Base-by-base conservation (phyloP, 2,329 filamentous ascomycete species). In the Huntiella savannae region DNA sequence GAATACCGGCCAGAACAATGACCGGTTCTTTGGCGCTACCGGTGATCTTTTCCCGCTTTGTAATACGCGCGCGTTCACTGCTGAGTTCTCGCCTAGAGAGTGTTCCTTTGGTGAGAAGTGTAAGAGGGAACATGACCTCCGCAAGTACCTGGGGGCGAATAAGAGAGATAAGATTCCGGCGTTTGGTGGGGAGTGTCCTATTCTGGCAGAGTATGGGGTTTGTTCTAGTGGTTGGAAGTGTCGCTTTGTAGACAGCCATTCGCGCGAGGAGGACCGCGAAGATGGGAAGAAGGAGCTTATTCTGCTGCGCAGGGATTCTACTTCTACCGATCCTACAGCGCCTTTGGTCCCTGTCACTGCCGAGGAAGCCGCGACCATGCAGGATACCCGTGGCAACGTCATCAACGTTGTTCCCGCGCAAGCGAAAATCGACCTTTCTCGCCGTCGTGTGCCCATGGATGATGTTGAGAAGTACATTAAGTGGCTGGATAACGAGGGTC, bases 141-240 rank as follows among this genome's bases (percentile, higher is more conserved):
- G 91, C 52, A 79, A 77, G 58, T 98, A 98, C 58, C 65, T 98
- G 42, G 73, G 72, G 32, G 76, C 91, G 48, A 41, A 43, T 40
- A 82, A 86, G 51, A 87, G 88, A 53, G 76, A 84, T 39, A 75
- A 75, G 50, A 84, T 96, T 56, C 70, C 71, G 4, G 84, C 81
- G 0, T 80, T 93, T 55, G 70, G 69, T 37, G 81, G 83, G 5
- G 68, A 79, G 51, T 98, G 91, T 57, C 88, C 87, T 1, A 72
- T 93, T 6, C 95, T 77, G 60, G 78, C 83, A 53, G 67, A 68
- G 12, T 74, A 79, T 52, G 87, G 87, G 10, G 75, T 69, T 51
- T 98, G 91, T 55, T 71, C 74, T 42, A 75, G 80, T 11, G 91
- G 91, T 4, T 98, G 88, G 87, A 93, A 88, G 59, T 98, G 91